phyloP scores from a whole-genome alignment of 108 stramenopile genomes.

The Skeletonema menzelii region DNA sequence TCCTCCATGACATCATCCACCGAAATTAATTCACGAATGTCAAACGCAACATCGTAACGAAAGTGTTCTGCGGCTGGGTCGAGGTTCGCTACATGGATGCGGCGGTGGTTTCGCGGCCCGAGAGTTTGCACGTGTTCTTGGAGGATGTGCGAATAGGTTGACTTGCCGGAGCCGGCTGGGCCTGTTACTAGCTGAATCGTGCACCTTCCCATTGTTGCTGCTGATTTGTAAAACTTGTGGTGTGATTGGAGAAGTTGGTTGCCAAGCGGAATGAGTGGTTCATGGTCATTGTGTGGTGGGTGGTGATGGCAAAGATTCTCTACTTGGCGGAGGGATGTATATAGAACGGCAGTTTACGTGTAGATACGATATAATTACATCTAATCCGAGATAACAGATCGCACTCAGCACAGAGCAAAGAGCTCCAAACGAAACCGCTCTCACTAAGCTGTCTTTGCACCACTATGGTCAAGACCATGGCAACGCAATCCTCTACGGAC shows the following conservation, averaged over 20 bases:
- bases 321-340: too few relatives aligned
- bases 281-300: too few relatives aligned
- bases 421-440: too few relatives aligned
- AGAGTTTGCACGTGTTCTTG: slow-evolving; percentile 71
- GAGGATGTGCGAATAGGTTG: slow-evolving; percentile 83
- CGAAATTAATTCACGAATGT: slow-evolving; percentile 93
- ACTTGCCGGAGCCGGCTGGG: slow-evolving; percentile 88
- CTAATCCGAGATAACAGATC: too few relatives aligned
- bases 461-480: not conserved
- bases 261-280: too few relatives aligned
- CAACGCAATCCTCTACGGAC: not conserved
- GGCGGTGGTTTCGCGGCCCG: slow-evolving; percentile 58
- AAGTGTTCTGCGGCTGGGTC: slow-evolving; percentile 98
- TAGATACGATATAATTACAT: too few relatives aligned
- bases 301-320: too few relatives aligned
- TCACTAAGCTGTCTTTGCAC: not conserved
- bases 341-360: too few relatives aligned
- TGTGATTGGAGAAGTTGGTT: too few relatives aligned
- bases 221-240: not conserved
- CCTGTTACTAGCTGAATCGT: slow-evolving; percentile 61
- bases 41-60: slow-evolving; percentile 84
- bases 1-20: slow-evolving; percentile 99
- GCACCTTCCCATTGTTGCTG: slow-evolving; percentile 35
- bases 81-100: slow-evolving; percentile 91
- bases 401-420: too few relatives aligned